A percentile compares a stretch with the other conserved stretches of the same genome.
These are phyloP conservation scores for Rhexocercosporidium sp. DNA, from an alignment of 2,329 filamentous ascomycete genomes.

Conservation along the genomic window DNA sequence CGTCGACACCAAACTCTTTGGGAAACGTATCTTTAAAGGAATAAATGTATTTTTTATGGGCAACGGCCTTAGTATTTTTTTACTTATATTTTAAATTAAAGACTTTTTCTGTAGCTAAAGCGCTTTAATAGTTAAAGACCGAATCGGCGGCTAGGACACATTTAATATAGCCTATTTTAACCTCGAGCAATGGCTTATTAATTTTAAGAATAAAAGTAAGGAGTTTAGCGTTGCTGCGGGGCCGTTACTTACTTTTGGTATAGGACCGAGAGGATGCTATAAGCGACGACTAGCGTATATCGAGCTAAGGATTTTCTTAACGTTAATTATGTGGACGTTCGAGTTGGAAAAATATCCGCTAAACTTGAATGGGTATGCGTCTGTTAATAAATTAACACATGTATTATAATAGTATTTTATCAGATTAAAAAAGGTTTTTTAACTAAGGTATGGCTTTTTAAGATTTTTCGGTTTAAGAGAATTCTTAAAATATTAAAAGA, in stretches of 20 bases:
- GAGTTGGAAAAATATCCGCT: constrained; percentile 17
- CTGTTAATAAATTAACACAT: constrained; percentile 14
- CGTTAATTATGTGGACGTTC: constrained; percentile 25
- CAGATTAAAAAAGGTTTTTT: constrained; percentile 5
- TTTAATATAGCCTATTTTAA: constrained; percentile 41
- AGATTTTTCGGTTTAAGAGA: neutral
- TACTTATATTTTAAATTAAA: constrained; percentile 32
- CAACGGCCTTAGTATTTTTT: constrained; percentile 31
- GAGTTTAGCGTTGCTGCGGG: constrained; percentile 45
- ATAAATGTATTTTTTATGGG: constrained; percentile 42
- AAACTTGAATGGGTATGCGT: constrained; percentile 14
- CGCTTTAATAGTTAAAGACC: constrained; percentile 12
- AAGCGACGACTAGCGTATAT: constrained; percentile 46
- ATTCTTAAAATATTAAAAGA: neutral
- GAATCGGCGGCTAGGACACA: constrained; percentile 37
- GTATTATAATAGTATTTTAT: constrained; percentile 21
- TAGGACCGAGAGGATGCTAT: constrained; percentile 47
- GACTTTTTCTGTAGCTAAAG: constrained; percentile 31
- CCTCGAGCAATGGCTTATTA: constrained; percentile 46
- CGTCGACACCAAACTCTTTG: constrained; percentile 43
- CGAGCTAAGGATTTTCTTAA: constrained; percentile 38
- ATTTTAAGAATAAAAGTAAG: constrained; percentile 16
- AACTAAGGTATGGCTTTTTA: neutral
- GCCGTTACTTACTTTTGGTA: constrained; percentile 45
- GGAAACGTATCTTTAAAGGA: constrained; percentile 45